Base-by-base conservation (phyloP, 768 basidiomycete genomes). In the Serendipita sp. region DNA sequence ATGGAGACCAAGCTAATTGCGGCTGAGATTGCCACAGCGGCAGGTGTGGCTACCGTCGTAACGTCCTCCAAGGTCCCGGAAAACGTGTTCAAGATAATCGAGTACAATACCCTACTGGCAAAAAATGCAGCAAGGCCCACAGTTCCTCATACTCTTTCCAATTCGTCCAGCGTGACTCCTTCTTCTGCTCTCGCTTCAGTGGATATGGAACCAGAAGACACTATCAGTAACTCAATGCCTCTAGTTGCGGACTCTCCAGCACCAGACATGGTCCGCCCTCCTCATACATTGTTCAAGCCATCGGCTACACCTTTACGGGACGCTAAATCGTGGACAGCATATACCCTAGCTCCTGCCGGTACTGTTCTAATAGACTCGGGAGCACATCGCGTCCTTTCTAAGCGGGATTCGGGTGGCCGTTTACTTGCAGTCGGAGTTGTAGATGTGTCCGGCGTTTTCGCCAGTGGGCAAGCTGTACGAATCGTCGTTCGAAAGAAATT, bases 1-100 rank as follows among this genome's bases (percentile, higher is more conserved):
- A 98, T 98, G 96, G 93, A 96, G 73, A 99, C 96, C 2, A 99
- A 98, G 70, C 82, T 98, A 67, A 96, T 98, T 66, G 96, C 96
- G 0, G 95, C 96, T 0, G 96, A 99, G 69, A 91, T 99, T 31
- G 93, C 95, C 3, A 95, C 90, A 0, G 93, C 85, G 0, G 95
- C 94, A 0, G 96, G 96, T 4, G 92, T 95, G 33, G 84, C 89
- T 3, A 96, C 95, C 0, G 78, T 97, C 45, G 89, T 99, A 68
- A 84, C 86, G 51, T 87, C 89, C 22, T 93, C 90, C 73, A 87
- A 84, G 67, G 76, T 79, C 26, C 89, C 91, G 0, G 76, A 80
- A 50, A 81, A 80, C 68, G 84, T 98, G 63, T 79, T 88, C 67
- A 74, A 75, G 16, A 92, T 96, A 71, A 88, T 99, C 50, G 82